phyloP scores from a whole-genome alignment of 176 grass and related monocot species.

The Coix lacrymajobi region DNA sequence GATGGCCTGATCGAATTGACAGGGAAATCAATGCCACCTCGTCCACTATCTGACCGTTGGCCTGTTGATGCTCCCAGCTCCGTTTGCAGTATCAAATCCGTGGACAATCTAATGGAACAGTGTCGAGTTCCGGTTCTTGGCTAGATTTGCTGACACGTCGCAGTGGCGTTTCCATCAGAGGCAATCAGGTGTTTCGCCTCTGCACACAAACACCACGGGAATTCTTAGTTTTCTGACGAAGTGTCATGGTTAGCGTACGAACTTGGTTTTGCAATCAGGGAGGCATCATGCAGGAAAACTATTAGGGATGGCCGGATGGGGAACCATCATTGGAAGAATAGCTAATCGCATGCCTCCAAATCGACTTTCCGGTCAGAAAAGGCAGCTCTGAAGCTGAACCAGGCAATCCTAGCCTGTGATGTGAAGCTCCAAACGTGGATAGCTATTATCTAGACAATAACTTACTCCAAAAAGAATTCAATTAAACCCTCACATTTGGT shows the following conservation, averaged over 20 bases:
- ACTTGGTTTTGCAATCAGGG: not conserved
- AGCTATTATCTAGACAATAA: not conserved
- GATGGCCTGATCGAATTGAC: slow-evolving; percentile 1
- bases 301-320: not conserved
- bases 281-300: not conserved
- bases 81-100: slow-evolving; percentile 12
- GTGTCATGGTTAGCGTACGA: slow-evolving; percentile 3
- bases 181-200: slow-evolving; percentile 39
- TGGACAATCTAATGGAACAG: not conserved
- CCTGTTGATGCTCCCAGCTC: not conserved
- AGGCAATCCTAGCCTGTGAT: not conserved
- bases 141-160: not conserved
- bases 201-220: not conserved
- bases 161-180: slow-evolving; percentile 3
- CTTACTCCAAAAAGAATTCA: not conserved
- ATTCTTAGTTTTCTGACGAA: slow-evolving; percentile 15
- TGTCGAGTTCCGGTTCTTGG: not conserved
- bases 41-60: not conserved
- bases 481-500: not conserved
- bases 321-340: not conserved
- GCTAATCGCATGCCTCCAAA: not conserved
- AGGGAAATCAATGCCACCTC: slow-evolving; percentile 2
- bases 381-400: not conserved
- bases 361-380: slow-evolving; percentile 17
- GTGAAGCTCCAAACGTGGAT: not conserved